Base-by-base conservation (phyloP, 108 stramenopile genomes). In the Nitzschia inconspicua region DNA sequence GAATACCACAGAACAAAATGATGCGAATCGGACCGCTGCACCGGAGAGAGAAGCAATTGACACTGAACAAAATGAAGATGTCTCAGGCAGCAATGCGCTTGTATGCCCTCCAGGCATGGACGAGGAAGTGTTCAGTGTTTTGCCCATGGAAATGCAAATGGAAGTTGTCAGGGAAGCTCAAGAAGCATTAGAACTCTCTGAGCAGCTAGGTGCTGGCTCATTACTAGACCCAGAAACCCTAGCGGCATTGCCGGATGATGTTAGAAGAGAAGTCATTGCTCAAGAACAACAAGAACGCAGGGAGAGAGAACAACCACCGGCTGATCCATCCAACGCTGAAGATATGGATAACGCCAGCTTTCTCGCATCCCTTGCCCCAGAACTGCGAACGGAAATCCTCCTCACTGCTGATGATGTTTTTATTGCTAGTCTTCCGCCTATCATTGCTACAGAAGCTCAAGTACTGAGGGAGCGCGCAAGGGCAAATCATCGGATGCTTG, bases 331-430 rank as follows among this genome's bases (percentile, higher is more conserved):
- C 8, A 79, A 88, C 46, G 97, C 93, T 19, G 82, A 93, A 73
- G 94, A 93, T 25, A 81, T 82, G 77, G 96, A 97, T 68, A 94
- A 89, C 65, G 92, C 90, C 32, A 88, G 89, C 42, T 94, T 95
- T 62, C 61, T 95, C 32, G 94, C 94, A 4, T 95, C 97, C 8
- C 67, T 96, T 28, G 75, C 88, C 6, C 91, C 94, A 42, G 94
- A 96, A 32, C 83, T 97, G 29, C 76, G 97, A 13, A 65, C 81
- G 50, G 97, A 97, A 58, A 86, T 98, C 25, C 81, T 98, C 13
- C 63, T 95, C 32, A 90, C 91, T 22, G 93, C 94, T 3, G 93
- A 95, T 44, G 82, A 89, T 25, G 63, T 79, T 10, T 83, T 89
- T 49, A 65, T 98, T 36, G 63, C 62, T 39, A 84, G 88, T 7